Evolutionary conservation across 2,329 filamentous ascomycete genomes (phyloP).

Genomic region (Fusarium tuaranense): DNA sequence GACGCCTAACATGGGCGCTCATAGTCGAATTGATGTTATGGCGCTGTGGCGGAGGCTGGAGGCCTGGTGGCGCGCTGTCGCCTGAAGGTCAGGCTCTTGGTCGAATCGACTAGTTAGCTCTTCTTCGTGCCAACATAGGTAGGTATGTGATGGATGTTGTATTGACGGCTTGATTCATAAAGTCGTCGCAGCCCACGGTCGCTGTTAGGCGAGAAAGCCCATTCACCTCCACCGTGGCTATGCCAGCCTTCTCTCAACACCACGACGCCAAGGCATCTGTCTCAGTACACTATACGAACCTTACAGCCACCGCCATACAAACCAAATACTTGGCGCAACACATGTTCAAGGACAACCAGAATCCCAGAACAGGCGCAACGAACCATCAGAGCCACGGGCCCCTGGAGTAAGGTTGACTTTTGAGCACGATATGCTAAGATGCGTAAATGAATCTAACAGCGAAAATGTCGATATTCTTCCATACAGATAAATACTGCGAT

Average conservation of each 20-base stretch:
- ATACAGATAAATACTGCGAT: neutral
- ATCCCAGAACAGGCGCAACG: neutral
- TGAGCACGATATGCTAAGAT: neutral
- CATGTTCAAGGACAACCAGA: neutral
- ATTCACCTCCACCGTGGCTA: too few relatives aligned
- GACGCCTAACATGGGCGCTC: neutral
- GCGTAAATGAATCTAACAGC: neutral
- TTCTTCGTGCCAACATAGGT: neutral
- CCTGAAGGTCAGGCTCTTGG: neutral
- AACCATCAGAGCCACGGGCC: neutral
- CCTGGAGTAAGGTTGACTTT: neutral
- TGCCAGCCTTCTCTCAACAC: neutral
- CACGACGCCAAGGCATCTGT: neutral
- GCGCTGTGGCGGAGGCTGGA: neutral
- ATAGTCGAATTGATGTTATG: neutral
- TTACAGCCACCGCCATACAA: neutral
- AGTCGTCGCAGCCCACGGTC: neutral
- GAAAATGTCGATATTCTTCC: neutral
- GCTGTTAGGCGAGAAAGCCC: too few relatives aligned
- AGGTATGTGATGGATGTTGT: neutral
- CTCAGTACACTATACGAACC: neutral
- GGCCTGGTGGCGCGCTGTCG: neutral
- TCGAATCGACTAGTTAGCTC: neutral
- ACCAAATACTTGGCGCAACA: neutral
- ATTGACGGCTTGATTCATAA: neutral